Evolutionary conservation across 2,329 filamentous ascomycete genomes (phyloP).

Genomic region (Apiospora rasikravindrae): DNA sequence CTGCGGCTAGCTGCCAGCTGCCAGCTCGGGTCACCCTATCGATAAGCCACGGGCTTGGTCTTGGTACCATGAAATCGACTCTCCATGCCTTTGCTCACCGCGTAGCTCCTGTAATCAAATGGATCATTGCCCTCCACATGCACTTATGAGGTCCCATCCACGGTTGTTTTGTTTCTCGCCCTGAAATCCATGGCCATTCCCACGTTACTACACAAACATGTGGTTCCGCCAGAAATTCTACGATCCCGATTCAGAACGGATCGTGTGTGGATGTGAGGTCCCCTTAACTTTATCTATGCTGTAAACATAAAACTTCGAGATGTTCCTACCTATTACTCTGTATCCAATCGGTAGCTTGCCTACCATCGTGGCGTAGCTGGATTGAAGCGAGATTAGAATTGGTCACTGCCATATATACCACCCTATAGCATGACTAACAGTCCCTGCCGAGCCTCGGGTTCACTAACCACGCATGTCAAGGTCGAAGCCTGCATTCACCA

Average conservation of each 20-base stretch:
- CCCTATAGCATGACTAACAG: slow-evolving; percentile 1
- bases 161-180: background rate
- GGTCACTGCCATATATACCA: background rate
- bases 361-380: background rate
- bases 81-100: background rate
- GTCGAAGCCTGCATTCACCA: background rate
- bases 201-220: background rate
- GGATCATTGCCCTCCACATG: background rate
- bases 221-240: background rate
- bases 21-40: background rate
- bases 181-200: background rate
- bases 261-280: background rate
- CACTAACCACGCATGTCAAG: background rate
- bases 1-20: background rate
- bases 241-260: background rate
- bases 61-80: background rate
- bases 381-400: background rate
- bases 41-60: background rate
- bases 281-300: background rate
- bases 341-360: background rate
- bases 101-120: background rate
- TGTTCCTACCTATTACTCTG: background rate
- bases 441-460: background rate
- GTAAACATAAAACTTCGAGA: background rate
- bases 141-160: background rate